These are phyloP conservation scores for Backusella psychrophila DNA, from an alignment of 192 early-diverging fungal genomes.

Conservation along the genomic window DNA sequence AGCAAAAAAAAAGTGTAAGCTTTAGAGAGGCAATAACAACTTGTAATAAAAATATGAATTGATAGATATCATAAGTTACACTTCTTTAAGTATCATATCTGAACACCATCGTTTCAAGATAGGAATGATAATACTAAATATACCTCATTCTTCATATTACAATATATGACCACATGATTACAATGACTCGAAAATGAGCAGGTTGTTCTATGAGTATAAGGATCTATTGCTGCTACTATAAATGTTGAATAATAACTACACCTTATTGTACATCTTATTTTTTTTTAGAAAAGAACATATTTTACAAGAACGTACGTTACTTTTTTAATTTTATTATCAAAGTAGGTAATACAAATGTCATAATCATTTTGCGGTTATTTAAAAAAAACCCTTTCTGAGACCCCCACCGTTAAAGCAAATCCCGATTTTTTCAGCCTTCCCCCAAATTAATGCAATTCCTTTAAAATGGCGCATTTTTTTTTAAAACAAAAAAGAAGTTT, in stretches of 20 bases:
- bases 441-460: neutral
- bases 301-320: neutral
- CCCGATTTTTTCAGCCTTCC: neutral
- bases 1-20: neutral
- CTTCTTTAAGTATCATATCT: neutral
- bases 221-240: no score
- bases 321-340: no score
- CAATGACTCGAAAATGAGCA: neutral
- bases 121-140: neutral
- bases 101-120: neutral
- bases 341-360: neutral
- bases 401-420: neutral
- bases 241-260: no score
- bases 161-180: neutral
- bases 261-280: no score
- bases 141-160: neutral
- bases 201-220: no score
- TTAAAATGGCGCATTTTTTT: neutral
- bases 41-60: neutral
- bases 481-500: neutral
- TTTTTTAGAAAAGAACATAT: no score
- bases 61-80: neutral
- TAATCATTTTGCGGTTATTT: neutral
- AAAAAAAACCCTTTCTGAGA: neutral
- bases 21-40: neutral